A percentile compares a stretch with the other conserved stretches of the same genome.
Conservation (phyloP, 352 stramenopile genomes). For the Phytophthora crassamura region DNA sequence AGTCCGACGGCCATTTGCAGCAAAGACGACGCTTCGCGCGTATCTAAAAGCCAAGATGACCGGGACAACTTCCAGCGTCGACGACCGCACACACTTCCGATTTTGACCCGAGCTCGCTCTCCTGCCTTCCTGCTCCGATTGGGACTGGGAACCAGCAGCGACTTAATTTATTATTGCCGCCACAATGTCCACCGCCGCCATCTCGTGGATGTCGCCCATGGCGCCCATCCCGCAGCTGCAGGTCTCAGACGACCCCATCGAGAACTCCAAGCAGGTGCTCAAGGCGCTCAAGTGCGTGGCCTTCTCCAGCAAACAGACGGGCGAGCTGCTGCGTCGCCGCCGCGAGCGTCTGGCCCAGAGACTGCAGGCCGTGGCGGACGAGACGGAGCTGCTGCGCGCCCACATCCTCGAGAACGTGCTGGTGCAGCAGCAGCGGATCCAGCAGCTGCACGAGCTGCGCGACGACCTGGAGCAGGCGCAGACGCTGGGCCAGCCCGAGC, state of each 20-base stretch:
- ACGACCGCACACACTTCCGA: constrained; percentile 7
- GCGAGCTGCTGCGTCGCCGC: constrained; percentile 61
- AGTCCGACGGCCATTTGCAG: no score
- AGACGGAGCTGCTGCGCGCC: constrained; percentile 60
- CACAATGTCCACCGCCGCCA: constrained; percentile 45
- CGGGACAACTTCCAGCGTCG: background rate
- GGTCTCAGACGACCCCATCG: constrained; percentile 36
- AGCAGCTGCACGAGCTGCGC: constrained; percentile 56
- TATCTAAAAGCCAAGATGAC: constrained; percentile 2
- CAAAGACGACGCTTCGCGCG: no score
- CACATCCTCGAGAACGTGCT: constrained; percentile 63
- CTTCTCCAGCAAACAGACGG: constrained; percentile 67
- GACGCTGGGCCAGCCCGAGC: constrained; percentile 54
- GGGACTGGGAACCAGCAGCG: constrained; percentile 10
- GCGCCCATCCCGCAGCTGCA: constrained; percentile 35
- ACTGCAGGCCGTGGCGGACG: constrained; percentile 47
- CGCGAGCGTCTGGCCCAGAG: constrained; percentile 54
- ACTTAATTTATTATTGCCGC: constrained; percentile 3
- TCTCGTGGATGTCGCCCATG: constrained; percentile 42
- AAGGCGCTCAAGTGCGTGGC: constrained; percentile 74
- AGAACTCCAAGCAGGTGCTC: constrained; percentile 66
- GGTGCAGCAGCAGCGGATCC: constrained; percentile 50
- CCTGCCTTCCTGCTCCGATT: constrained; percentile 27
- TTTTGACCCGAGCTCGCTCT: constrained; percentile 13
- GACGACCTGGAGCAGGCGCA: constrained; percentile 64